A percentile compares a stretch with the other conserved stretches of the same genome.
Conservation (phyloP, 306 rosid genomes). For the Castanospermum australe region DNA sequence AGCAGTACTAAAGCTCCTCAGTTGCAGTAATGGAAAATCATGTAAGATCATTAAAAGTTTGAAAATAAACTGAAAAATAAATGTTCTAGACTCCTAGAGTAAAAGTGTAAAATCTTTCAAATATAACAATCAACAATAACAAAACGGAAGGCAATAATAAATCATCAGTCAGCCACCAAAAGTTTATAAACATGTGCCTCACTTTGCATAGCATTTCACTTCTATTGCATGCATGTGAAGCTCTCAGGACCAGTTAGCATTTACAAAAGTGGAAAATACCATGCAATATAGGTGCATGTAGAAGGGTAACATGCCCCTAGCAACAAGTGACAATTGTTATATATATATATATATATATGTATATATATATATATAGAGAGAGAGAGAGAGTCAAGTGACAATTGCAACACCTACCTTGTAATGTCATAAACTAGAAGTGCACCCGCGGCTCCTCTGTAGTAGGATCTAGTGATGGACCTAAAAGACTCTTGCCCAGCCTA, state of each 20-base stretch:
- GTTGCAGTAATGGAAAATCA: not conserved
- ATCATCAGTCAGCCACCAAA: not conserved
- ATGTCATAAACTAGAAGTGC: constrained; percentile 97
- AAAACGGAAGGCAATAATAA: not conserved
- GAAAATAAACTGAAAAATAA: not conserved
- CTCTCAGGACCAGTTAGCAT: not conserved
- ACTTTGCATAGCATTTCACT: constrained; percentile 4
- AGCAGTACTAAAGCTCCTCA: not conserved
- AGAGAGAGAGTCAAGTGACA: not conserved
- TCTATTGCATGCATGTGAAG: not conserved
- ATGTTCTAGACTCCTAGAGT: not conserved
- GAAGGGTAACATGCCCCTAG: no score
- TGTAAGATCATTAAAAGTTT: not conserved
- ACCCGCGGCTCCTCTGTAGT: constrained; percentile 97
- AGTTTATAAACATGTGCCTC: not conserved
- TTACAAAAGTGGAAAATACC: not conserved
- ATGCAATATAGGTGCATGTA: constrained; percentile 5
- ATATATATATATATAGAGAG: no score
- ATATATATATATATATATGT: no score
- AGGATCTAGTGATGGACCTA: constrained; percentile 96
- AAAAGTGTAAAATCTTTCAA: constrained; percentile 6
- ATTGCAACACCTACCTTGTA: constrained; percentile 63
- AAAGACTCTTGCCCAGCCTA: constrained; percentile 99
- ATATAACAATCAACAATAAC: not conserved
- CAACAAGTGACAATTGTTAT: no score